These are phyloP conservation scores for Neoboletus subvelutipes DNA, from an alignment of 768 basidiomycete species.

Conservation along the genomic window DNA sequence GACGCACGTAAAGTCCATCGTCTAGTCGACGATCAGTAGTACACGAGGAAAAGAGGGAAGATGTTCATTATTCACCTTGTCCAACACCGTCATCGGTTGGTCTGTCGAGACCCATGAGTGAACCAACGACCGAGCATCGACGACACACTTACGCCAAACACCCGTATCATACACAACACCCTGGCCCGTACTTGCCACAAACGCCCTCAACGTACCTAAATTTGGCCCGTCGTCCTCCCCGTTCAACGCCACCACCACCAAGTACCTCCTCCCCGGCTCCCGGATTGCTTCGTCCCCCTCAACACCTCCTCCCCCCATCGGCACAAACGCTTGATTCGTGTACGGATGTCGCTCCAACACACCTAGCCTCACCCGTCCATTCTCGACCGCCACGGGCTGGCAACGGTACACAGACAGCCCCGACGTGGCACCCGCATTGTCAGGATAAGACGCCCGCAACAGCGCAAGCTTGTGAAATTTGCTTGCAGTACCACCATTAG, in stretches of 20 bases:
- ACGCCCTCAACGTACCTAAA: conserved; percentile 71
- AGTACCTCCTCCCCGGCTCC: conserved; percentile 56
- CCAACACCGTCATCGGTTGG: conserved; percentile 87
- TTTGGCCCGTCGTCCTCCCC: conserved; percentile 78
- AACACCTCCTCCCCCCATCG: conserved; percentile 68
- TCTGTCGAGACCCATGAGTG: conserved; percentile 46
- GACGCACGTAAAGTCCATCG: conserved; percentile 82
- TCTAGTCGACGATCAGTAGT: conserved; percentile 37
- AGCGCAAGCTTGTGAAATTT: conserved; percentile 92
- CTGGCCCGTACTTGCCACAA: conserved; percentile 76
- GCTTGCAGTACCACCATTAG: conserved; percentile 86
- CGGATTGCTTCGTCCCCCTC: conserved; percentile 44
- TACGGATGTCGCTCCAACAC: conserved; percentile 87
- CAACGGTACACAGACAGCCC: conserved; percentile 87
- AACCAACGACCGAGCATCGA: background rate
- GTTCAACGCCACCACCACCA: conserved; percentile 86
- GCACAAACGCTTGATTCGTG: conserved; percentile 92
- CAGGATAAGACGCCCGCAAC: conserved; percentile 66
- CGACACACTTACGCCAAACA: conserved; percentile 79
- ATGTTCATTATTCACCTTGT: conserved; percentile 44
- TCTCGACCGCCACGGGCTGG: conserved; percentile 46
- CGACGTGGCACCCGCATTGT: conserved; percentile 51
- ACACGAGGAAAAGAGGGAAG: background rate
- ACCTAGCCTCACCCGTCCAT: conserved; percentile 56
- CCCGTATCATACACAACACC: conserved; percentile 83